Evolutionary conservation across 495 filamentous ascomycete species (phyloP), one percentile per base, ranked within the genome.

Genomic region (Corynascus novoguineensis): DNA sequence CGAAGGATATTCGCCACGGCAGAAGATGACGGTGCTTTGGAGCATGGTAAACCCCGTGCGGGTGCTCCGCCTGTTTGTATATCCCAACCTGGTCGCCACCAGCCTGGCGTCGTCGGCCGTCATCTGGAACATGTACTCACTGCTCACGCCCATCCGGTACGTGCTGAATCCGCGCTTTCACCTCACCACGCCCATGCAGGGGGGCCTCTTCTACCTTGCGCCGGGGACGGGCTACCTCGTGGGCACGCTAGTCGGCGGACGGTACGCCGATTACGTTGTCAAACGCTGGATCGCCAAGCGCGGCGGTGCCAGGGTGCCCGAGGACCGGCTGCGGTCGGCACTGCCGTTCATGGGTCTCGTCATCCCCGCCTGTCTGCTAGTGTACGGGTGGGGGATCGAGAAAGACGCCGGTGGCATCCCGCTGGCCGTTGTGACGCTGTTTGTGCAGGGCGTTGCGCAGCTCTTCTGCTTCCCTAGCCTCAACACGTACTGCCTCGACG

Each of bases 401-500:
- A 81, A 83, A 63, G 67, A 73, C 34, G 76, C 80, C 6, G 86
- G 86, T 22, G 86, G 84, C 1, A 79, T 90, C 29, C 77, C 83
- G 4, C 70, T 89, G 6, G 84, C 85, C 1, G 83, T 88, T 0
- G 72, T 89, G 14, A 78, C 80, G 52, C 85, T 89, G 76, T 89
- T 88, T 62, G 34, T 85, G 4, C 85, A 89, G 65, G 87, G 86
- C 10, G 78, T 88, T 1, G 83, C 82, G 0, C 85, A 89, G 68
- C 73, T 89, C 2, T 87, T 89, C 68, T 86, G 81, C 71, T 89
- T 88, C 64, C 85, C 86, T 10, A 79, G 76, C 51, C 63, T 89
- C 25, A 89, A 89, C 66, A 89, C 86, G 0, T 89, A 89, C 65
- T 89, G 84, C 60, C 71, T 89, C 4, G 86, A 90, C 64, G 86